Percentiles rank a stretch among this genome's conserved stretches.
Evolutionary conservation across 208 protist genomes (phyloP).

Genomic region (Histomonas meleagridis): DNA sequence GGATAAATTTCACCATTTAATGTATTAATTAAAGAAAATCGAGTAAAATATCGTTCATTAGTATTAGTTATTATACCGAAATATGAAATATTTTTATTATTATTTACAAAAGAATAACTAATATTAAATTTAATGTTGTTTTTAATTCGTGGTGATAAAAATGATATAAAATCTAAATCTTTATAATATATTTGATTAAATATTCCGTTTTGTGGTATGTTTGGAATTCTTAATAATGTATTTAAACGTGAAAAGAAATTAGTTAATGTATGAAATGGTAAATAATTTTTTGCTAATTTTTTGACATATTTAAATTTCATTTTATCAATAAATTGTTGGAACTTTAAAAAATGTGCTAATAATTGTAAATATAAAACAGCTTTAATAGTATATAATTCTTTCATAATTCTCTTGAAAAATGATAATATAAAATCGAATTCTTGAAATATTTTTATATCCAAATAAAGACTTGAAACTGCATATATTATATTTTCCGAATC

Average conservation of each 20-base stretch:
- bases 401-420: not conserved
- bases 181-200: not conserved
- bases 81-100: too few species aligned
- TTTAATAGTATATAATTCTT: not conserved
- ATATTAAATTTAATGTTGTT: not conserved
- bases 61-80: not conserved
- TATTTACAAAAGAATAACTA: too few species aligned
- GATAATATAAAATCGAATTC: not conserved
- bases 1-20: too few species aligned
- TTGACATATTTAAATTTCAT: not conserved
- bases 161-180: not conserved
- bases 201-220: not conserved
- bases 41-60: not conserved
- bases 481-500: not conserved
- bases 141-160: not conserved
- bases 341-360: not conserved
- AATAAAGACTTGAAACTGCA: not conserved
- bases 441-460: not conserved
- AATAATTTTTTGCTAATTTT: not conserved
- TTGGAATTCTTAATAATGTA: not conserved
- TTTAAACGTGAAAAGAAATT: too few species aligned
- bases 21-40: conserved; percentile 30
- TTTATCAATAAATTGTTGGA: not conserved
- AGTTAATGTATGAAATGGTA: not conserved
- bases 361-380: not conserved